Conservation (phyloP, 2,329 filamentous ascomycete species). For the Mycosphaerelloides madeirae region DNA sequence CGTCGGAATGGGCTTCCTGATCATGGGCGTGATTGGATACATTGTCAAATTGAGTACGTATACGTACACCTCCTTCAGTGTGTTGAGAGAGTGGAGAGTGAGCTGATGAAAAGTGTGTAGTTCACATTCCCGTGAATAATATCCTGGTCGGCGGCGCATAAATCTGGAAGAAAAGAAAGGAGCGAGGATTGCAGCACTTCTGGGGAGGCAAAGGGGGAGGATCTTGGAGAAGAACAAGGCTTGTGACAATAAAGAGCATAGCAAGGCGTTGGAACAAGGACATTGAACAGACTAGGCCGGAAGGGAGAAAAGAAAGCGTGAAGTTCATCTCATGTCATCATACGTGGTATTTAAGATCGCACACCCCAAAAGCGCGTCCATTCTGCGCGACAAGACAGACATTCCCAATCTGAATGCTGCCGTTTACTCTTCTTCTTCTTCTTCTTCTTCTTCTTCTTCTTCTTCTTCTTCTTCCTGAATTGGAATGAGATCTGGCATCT, state of each 20-base stretch:
- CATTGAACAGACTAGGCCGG: too few species aligned
- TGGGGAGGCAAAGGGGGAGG: background rate
- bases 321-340: too few species aligned
- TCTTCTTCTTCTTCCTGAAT: background rate
- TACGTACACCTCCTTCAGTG: background rate
- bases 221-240: background rate
- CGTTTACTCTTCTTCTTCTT: background rate
- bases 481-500: conserved; percentile 1
- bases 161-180: conserved; percentile 20
- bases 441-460: background rate
- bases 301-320: too few species aligned
- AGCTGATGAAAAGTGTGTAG: conserved; percentile 32
- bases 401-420: too few species aligned
- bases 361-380: too few species aligned
- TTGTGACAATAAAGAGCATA: conserved; percentile 7
- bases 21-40: conserved; percentile 68
- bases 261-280: conserved; percentile 4
- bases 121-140: conserved; percentile 67
- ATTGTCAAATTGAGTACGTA: conserved; percentile 63
- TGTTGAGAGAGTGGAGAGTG: background rate
- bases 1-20: conserved; percentile 64
- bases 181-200: background rate
- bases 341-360: too few species aligned
- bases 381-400: too few species aligned
- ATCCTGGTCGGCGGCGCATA: conserved; percentile 64